These are phyloP conservation scores for Xylaria sp. DNA, from an alignment of 2,329 filamentous ascomycete genomes.

Conservation along the genomic window DNA sequence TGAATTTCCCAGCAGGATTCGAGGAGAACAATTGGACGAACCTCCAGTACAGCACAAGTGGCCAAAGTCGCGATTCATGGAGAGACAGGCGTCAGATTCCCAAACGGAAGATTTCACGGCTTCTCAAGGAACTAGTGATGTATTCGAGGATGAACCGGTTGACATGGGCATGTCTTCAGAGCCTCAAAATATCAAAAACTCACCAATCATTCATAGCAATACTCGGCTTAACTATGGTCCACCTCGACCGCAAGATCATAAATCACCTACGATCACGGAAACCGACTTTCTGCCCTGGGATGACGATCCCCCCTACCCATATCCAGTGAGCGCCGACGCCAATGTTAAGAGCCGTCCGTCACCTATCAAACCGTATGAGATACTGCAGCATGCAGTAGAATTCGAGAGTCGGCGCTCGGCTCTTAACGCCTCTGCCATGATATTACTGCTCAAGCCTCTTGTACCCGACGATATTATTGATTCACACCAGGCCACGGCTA, in stretches of 20 bases:
- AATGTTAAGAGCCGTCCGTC: constrained; percentile 18
- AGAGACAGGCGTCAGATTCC: constrained; percentile 26
- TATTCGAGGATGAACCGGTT: constrained; percentile 24
- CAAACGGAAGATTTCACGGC: constrained; percentile 29
- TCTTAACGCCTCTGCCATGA: constrained; percentile 55
- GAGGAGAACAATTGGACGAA: constrained; percentile 37
- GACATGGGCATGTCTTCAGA: constrained; percentile 10
- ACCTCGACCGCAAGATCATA: constrained; percentile 34
- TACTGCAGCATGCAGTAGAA: constrained; percentile 49
- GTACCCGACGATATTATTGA: constrained; percentile 52
- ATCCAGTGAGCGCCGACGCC: constrained; percentile 34
- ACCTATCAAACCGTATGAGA: constrained; percentile 51
- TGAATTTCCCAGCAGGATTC: constrained; percentile 44
- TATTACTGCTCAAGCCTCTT: constrained; percentile 54
- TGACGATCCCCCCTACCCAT: constrained; percentile 51
- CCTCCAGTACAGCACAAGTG: constrained; percentile 23
- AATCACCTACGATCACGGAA: constrained; percentile 44
- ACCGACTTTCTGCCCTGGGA: constrained; percentile 56
- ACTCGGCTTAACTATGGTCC: constrained; percentile 7
- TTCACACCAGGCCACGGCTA: constrained; percentile 47
- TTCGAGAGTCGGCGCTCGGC: constrained; percentile 54
- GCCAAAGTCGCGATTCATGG: constrained; percentile 13
- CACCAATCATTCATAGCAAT: constrained; percentile 5
- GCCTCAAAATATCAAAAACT: constrained; percentile 9
- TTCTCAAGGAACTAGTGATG: constrained; percentile 31